A percentile compares a stretch with the other conserved stretches of the same genome.
Evolutionary conservation across 176 grass and related monocot genomes (phyloP).

Genomic region (Cenchrus purpureus): DNA sequence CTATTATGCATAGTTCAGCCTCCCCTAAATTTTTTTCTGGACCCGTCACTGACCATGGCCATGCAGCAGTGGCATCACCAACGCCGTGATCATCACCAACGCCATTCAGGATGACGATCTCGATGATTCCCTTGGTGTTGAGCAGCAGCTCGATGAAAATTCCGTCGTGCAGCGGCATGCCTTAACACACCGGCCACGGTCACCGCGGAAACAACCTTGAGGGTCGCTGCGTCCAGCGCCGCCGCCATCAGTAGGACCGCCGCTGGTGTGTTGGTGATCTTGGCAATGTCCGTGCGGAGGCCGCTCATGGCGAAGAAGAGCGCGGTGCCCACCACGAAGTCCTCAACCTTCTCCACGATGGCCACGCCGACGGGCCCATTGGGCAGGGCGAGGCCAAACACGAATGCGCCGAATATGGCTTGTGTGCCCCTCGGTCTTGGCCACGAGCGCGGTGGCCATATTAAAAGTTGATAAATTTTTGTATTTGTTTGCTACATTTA

Average conservation of each 20-base stretch:
- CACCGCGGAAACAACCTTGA: conserved; percentile 52
- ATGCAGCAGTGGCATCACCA: conserved; percentile 52
- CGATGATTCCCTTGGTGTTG: conserved; percentile 73
- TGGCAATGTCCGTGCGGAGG: conserved; percentile 48
- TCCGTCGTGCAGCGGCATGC: conserved; percentile 71
- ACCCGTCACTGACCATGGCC: too few species aligned
- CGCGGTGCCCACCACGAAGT: conserved; percentile 54
- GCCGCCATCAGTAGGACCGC: conserved; percentile 35
- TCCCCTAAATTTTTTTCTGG: too few species aligned
- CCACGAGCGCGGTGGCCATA: conserved; percentile 56
- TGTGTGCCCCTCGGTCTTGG: conserved; percentile 63
- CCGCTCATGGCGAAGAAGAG: conserved; percentile 82
- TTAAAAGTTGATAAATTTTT: too few species aligned
- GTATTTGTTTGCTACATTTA: too few species aligned
- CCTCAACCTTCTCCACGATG: conserved; percentile 74
- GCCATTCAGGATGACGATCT: conserved; percentile 74
- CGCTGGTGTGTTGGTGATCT: conserved; percentile 4
- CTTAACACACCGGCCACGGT: conserved; percentile 42
- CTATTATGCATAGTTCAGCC: too few species aligned
- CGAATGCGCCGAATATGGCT: conserved; percentile 75
- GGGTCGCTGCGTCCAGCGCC: not conserved
- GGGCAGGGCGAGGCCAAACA: conserved; percentile 72
- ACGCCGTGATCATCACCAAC: conserved; percentile 46
- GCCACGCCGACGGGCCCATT: conserved; percentile 63
- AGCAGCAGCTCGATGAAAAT: conserved; percentile 66